A percentile compares a stretch with the other conserved stretches of the same genome.
Evolutionary conservation across 495 filamentous ascomycete species (phyloP).

Genomic region (Thermothielavioides terrestris): DNA sequence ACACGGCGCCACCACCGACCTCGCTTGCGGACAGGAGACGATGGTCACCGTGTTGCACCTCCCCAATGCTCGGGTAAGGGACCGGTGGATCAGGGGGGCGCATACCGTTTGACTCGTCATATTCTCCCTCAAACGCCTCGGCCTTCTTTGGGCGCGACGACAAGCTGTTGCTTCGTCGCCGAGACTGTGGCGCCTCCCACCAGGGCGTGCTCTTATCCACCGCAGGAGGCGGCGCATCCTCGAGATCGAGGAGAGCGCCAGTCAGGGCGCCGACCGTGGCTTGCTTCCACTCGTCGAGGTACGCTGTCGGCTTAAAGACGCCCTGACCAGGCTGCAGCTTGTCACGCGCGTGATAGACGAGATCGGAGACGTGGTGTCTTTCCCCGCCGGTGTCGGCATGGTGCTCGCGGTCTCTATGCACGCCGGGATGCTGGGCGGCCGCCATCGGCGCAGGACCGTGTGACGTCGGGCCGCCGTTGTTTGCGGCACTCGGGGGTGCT

Average conservation of each 20-base stretch:
- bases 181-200: slow-evolving; percentile 43
- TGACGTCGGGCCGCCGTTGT: background rate
- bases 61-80: slow-evolving; percentile 11
- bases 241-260: slow-evolving; percentile 42
- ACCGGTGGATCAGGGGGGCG: slow-evolving; percentile 6
- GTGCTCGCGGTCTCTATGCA: slow-evolving; percentile 8
- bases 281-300: slow-evolving; percentile 52
- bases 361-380: slow-evolving; percentile 33
- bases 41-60: slow-evolving; percentile 10
- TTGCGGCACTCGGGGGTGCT: background rate
- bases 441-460: background rate
- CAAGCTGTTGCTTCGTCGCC: slow-evolving; percentile 32
- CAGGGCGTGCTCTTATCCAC: slow-evolving; percentile 32
- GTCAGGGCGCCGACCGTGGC: slow-evolving; percentile 44
- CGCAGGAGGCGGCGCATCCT: slow-evolving; percentile 24
- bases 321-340: slow-evolving; percentile 34
- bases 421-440: background rate
- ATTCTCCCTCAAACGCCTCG: slow-evolving; percentile 42
- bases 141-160: slow-evolving; percentile 30
- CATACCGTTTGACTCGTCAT: slow-evolving; percentile 45
- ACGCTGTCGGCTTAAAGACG: slow-evolving; percentile 37
- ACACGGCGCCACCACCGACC: background rate
- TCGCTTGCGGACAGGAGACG: background rate
- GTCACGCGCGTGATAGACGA: slow-evolving; percentile 36
- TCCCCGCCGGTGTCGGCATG: slow-evolving; percentile 17